These are phyloP conservation scores for Saksenaea oblongispora DNA, from an alignment of 371 early-diverging fungal genomes.

Conservation along the genomic window DNA sequence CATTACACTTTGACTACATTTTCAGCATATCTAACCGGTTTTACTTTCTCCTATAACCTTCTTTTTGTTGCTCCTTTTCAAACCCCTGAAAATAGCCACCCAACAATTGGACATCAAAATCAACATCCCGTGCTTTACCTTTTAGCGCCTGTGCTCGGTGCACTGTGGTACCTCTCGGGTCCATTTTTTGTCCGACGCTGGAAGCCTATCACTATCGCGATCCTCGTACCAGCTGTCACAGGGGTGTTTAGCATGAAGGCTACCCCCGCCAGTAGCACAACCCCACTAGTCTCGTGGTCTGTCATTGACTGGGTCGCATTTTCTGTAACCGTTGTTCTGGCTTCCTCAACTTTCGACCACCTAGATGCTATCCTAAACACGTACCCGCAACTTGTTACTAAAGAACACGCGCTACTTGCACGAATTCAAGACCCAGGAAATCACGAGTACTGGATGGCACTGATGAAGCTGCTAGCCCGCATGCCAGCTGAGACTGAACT, in stretches of 20 bases:
- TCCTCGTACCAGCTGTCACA: constrained; percentile 27
- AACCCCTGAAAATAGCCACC: constrained; percentile 15
- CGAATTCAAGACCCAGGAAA: constrained; percentile 21
- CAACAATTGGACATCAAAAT: not conserved
- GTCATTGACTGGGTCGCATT: constrained; percentile 42
- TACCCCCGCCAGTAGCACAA: constrained; percentile 17
- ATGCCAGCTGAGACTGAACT: constrained; percentile 30
- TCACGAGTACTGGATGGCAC: constrained; percentile 23
- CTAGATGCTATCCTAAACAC: constrained; percentile 38
- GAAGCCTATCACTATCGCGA: constrained; percentile 8
- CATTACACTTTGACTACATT: not conserved
- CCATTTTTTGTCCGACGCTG: constrained; percentile 41
- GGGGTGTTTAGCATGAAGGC: constrained; percentile 29
- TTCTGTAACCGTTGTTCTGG: constrained; percentile 36
- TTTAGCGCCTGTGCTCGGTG: constrained; percentile 13
- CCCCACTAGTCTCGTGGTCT: constrained; percentile 26
- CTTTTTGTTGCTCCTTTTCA: not conserved
- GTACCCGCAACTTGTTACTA: constrained; percentile 27
- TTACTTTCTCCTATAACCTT: not conserved
- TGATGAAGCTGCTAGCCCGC: constrained; percentile 15
- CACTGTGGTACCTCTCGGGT: constrained; percentile 28
- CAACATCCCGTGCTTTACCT: constrained; percentile 8
- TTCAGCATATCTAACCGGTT: not conserved
- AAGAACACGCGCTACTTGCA: constrained; percentile 14
- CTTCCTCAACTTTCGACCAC: constrained; percentile 41